Percentiles rank a stretch among this genome's conserved stretches.
Evolutionary conservation across 768 basidiomycete species (phyloP).

Genomic region (Lactifluus volemus): DNA sequence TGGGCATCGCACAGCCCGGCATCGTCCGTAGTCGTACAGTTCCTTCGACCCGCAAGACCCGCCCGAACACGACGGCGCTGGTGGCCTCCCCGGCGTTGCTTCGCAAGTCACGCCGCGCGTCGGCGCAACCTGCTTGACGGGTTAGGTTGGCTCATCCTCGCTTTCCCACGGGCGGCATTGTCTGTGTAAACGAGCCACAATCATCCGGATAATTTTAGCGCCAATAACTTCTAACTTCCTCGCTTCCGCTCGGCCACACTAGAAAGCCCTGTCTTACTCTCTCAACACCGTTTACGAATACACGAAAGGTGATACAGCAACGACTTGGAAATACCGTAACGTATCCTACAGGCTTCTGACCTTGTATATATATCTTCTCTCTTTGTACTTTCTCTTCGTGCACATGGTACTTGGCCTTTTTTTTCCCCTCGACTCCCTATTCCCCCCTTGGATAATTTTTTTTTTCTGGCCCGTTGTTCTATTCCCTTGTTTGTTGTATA

Average conservation of each 20-base stretch:
- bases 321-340: neutral
- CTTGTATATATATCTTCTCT: neutral
- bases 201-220: neutral
- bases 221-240: neutral
- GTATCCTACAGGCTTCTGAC: neutral
- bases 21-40: slow-evolving; percentile 59
- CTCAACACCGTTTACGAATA: neutral
- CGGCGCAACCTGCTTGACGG: slow-evolving; percentile 7
- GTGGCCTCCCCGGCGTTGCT: neutral
- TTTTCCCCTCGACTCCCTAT: neutral
- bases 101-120: slow-evolving; percentile 14
- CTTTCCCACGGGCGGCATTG: neutral
- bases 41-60: slow-evolving; percentile 35
- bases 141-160: neutral
- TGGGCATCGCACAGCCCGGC: slow-evolving; percentile 28
- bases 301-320: neutral
- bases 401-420: neutral
- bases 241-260: neutral
- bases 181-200: neutral
- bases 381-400: too few relatives aligned
- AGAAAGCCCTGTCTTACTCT: neutral
- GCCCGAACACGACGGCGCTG: neutral
- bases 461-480: neutral
- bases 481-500: neutral
- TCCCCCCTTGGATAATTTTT: neutral